Evolutionary conservation across 1,284 basidiomycete species (phyloP).

Genomic region (Malassezia sp.): DNA sequence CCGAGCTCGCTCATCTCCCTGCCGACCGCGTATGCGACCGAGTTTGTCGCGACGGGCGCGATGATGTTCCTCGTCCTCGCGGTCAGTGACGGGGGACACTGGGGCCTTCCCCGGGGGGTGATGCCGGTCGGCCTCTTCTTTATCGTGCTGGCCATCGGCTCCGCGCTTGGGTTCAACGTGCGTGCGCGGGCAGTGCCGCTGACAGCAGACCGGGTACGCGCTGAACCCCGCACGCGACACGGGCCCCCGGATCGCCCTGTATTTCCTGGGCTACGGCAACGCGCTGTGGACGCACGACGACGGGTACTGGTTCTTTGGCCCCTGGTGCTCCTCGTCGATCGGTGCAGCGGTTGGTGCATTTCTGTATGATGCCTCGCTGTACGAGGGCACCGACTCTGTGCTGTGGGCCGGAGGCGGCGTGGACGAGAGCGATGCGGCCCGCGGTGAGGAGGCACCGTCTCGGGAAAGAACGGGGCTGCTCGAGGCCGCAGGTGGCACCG

Average conservation of each 20-base stretch:
- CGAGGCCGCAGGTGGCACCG: no score
- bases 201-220: conserved; percentile 56
- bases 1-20: conserved; percentile 36
- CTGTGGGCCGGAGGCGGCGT: conserved; percentile 5
- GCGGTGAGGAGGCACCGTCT: no score
- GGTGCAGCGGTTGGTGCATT: conserved; percentile 44
- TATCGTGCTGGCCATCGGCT: conserved; percentile 53
- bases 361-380: conserved; percentile 46
- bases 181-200: no score
- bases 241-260: conserved; percentile 56
- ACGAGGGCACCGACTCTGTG: conserved; percentile 44
- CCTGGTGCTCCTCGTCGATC: conserved; percentile 39
- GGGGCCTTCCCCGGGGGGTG: conserved; percentile 51
- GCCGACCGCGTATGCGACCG: conserved; percentile 8
- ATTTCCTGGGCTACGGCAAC: conserved; percentile 56
- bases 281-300: conserved; percentile 50
- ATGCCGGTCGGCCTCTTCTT: conserved; percentile 55
- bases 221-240: conserved; percentile 60
- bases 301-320: conserved; percentile 69
- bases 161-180: conserved; percentile 54
- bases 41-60: conserved; percentile 29
- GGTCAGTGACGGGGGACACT: conserved; percentile 47
- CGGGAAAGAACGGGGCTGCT: no score
- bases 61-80: conserved; percentile 30
- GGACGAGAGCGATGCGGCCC: no score